Evolutionary conservation across 371 early-diverging fungal species (phyloP).

Genomic region (Mucor ambiguus): DNA sequence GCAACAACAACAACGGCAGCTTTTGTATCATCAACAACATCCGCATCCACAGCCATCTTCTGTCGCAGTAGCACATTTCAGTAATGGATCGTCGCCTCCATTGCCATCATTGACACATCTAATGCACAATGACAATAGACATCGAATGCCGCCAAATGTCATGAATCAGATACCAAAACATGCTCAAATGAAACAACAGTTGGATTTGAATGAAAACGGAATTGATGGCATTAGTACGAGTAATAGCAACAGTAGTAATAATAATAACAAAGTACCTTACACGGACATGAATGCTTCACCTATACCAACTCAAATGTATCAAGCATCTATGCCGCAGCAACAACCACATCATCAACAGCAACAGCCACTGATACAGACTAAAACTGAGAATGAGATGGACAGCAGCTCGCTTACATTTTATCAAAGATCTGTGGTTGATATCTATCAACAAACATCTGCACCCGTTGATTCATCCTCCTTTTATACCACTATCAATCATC

Average conservation of each 20-base stretch:
- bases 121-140: neutral
- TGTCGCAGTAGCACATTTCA: conserved; percentile 1
- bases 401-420: conserved; percentile 5
- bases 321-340: neutral
- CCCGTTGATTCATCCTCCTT: neutral
- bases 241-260: neutral
- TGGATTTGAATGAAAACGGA: neutral
- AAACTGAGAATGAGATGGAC: neutral
- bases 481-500: neutral
- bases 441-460: neutral
- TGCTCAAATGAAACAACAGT: neutral
- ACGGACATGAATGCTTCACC: neutral
- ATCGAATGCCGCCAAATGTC: neutral
- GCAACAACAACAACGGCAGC: neutral
- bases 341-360: neutral
- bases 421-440: neutral
- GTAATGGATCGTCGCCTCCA: neutral
- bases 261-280: neutral
- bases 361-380: neutral
- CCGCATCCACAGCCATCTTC: neutral
- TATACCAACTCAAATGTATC: neutral
- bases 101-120: neutral
- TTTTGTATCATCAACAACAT: neutral
- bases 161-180: neutral
- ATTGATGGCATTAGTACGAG: neutral